phyloP scores from a whole-genome alignment of 139 green algal species.

The Chlamydomonas incerta region DNA sequence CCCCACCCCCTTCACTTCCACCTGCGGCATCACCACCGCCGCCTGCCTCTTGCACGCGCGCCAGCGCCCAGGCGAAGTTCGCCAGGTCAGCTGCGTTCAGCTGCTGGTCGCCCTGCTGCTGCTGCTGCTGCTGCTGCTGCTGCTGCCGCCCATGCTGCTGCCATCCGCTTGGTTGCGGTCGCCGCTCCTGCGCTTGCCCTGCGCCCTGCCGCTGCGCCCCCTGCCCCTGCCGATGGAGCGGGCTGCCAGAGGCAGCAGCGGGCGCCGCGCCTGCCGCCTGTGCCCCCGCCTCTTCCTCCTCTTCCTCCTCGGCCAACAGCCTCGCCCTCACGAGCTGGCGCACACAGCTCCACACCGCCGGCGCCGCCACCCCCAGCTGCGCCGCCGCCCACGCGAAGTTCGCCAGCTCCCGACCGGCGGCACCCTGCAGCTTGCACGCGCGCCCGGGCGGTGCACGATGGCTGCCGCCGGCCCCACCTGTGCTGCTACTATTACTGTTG shows the following conservation, averaged over 20 bases:
- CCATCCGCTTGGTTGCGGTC: no score
- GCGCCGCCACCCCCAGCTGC: slow-evolving; percentile 9
- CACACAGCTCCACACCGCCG: slow-evolving; percentile 3
- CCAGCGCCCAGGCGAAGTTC: slow-evolving; percentile 5
- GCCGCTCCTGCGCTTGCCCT: neutral
- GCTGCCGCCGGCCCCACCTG: neutral
- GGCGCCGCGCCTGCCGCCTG: no score
- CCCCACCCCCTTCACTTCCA: no score
- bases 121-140: neutral
- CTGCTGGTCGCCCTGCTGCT: neutral
- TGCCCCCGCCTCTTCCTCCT: no score
- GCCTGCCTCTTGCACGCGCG: neutral
- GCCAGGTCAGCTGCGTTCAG: slow-evolving; percentile 8
- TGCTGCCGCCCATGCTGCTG: neutral
- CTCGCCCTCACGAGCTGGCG: neutral
- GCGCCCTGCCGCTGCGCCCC: no score
- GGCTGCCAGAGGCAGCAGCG: no score
- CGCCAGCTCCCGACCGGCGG: neutral
- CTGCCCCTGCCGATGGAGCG: no score
- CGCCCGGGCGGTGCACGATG: no score
- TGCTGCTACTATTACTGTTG: neutral
- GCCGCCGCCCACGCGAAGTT: slow-evolving; percentile 33
- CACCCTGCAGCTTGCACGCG: neutral
- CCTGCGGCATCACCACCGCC: neutral
- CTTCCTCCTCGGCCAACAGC: neutral